Evolutionary conservation across 2,329 filamentous ascomycete species (phyloP).

Genomic region (Aspergillus ochraceoroseus): DNA sequence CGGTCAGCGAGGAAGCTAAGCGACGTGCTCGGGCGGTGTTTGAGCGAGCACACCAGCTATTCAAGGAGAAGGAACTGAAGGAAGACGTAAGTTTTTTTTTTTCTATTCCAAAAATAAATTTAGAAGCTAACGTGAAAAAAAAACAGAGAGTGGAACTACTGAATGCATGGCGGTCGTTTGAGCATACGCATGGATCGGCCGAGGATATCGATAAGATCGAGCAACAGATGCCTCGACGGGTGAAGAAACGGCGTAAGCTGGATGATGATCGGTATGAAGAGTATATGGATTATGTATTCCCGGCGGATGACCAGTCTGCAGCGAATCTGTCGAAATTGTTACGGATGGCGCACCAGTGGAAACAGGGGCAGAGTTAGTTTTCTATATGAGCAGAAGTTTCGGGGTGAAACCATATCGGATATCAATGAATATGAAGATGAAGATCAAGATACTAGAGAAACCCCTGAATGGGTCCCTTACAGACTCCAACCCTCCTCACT

Average conservation of each 20-base stretch:
- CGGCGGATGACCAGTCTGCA: conserved; percentile 82
- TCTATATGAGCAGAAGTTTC: too few species aligned
- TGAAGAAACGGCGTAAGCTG: conserved; percentile 85
- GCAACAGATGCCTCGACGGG: conserved; percentile 86
- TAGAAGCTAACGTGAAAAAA: conserved; percentile 31
- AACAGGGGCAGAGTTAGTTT: conserved; percentile 52
- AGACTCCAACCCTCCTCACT: too few species aligned
- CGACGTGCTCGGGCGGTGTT: conserved; percentile 76
- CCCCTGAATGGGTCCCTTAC: neutral
- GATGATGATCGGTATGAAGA: conserved; percentile 95
- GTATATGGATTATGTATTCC: conserved; percentile 96
- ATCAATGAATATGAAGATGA: too few species aligned
- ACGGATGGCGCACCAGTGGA: conserved; percentile 84
- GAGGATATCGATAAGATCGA: conserved; percentile 77
- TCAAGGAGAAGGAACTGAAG: conserved; percentile 86
- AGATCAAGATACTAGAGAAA: too few species aligned
- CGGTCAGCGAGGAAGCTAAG: conserved; percentile 78
- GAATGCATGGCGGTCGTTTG: conserved; percentile 88
- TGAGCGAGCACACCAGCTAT: conserved; percentile 73
- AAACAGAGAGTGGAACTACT: conserved; percentile 73
- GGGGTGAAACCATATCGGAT: too few species aligned
- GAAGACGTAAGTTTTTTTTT: conserved; percentile 58
- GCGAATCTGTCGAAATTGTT: conserved; percentile 78
- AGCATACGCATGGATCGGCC: conserved; percentile 71
- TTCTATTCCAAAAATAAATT: neutral